Base-by-base conservation (phyloP, 176 grass and related monocot genomes). In the Coix lacrymajobi region DNA sequence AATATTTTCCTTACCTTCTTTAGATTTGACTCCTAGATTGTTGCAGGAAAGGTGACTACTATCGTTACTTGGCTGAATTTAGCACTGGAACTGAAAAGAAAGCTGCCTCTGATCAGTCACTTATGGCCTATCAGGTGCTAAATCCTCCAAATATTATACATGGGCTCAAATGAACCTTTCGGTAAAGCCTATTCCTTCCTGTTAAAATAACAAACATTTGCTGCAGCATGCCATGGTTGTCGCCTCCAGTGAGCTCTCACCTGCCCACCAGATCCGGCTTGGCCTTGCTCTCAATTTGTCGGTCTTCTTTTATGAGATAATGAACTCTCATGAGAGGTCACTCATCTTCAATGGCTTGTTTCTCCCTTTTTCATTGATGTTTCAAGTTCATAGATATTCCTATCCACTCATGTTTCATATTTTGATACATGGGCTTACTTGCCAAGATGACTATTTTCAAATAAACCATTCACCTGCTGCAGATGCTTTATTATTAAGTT, bases 41-140 rank as follows among this genome's bases (percentile, higher is more conserved):
- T 86, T 77, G 24, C 81, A 98, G 92, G 96, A 95, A 95, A 90
- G 92, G 96, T 51, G 96, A 98, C 71, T 95, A 95, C 75, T 98
- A 98, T 38, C 76, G 90, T 43, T 98, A 95, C 73, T 80, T 98
- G 84, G 90, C 92, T 65, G 96, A 98, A 78, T 95, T 93, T 82
- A 95, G 92, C 70, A 64, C 61, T 88, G 92, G 73, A 34, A 88
- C 83, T 88, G 90, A 95, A 89, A 93, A 87, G 88, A 95, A 93
- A 51, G 85, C 90, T 62, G 85, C 82, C 29, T 83, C 88, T 17
- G 90, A 98, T 38, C 92, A 95, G 88, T 89, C 96, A 72, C 88
- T 93, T 36, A 90, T 91, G 85, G 81, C 88, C 41, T 98, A 98
- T 83, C 96, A 95, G 96, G 96, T 95, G 65, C 63, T 31, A 39